Evolutionary conservation across 2,329 filamentous ascomycete genomes (phyloP).

Genomic region (Colletotrichum spinosum): DNA sequence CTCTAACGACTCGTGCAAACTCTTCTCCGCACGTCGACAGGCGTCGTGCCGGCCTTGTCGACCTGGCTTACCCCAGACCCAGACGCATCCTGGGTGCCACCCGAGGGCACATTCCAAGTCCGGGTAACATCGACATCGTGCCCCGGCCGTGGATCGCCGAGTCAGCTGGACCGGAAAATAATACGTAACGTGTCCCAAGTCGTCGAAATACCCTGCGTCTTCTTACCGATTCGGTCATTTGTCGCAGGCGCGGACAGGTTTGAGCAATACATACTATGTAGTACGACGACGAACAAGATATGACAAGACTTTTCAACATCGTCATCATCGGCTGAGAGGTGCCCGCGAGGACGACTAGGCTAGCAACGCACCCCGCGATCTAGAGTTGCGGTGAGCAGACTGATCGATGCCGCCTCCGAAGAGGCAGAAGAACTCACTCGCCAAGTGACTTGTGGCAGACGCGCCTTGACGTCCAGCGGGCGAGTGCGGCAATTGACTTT

Average conservation of each 20-base stretch:
- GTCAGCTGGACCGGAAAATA: conserved; percentile 10
- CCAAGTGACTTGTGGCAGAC: conserved; percentile 8
- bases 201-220: background rate
- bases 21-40: conserved; percentile 22
- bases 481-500: conserved; percentile 24
- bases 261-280: too few species aligned
- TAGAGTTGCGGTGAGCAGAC: conserved; percentile 20
- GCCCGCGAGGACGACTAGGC: background rate
- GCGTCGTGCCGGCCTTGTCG: conserved; percentile 6
- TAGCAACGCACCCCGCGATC: conserved; percentile 4
- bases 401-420: conserved; percentile 10
- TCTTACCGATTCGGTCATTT: background rate
- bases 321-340: background rate
- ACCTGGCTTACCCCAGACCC: conserved; percentile 3
- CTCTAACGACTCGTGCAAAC: conserved; percentile 30
- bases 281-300: background rate
- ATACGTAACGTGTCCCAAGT: background rate
- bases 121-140: conserved; percentile 12
- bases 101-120: conserved; percentile 19
- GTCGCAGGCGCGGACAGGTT: too few species aligned
- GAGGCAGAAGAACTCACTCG: background rate
- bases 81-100: conserved; percentile 23
- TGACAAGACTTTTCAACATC: background rate
- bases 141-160: conserved; percentile 16
- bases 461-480: background rate